Evolutionary conservation across 164 flowering plant genomes (phyloP), one percentile per base, ranked within the genome.

Genomic region (Paratinospora sagittata): DNA sequence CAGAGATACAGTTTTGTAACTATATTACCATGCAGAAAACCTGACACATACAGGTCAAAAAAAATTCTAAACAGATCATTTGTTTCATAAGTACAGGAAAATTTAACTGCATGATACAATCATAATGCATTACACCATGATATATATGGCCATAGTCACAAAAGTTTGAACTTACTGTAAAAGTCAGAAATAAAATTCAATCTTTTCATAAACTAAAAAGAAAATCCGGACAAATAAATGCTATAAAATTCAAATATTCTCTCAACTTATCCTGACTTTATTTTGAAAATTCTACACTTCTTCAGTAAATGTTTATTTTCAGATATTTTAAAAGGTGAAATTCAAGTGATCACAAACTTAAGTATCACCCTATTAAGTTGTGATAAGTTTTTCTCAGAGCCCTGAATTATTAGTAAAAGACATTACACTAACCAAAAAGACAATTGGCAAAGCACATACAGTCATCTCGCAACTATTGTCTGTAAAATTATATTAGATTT

Each of bases 1-100:
- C 61, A 78, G 64, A 26, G 73, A 64, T 27, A 66, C 34, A 49
- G 30, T 62, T 63, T 68, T 21, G 62, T 72, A 43, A 72, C 61
- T 36, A 27, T 23, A 55, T 37, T 11, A 17, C 12, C 9, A 23
- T 27, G 68, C 8, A 63, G 47, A 1, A 61, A 0, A 52, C 30
- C 26, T 2, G 39, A 60, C n/a, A 58, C 2, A 11, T 26, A 24
- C 8, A 14, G 14, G 58, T 58, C 37, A 41, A 67, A 30, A 17
- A 65, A n/a, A 6, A 61, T 9, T 27, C 19, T 12, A 37, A 2
- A 52, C 5, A n/a, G n/a, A n/a, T n/a, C n/a, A n/a, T n/a, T n/a
- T n/a, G n/a, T n/a, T n/a, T n/a, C n/a, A n/a, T n/a, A n/a, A n/a
- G n/a, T n/a, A n/a, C n/a, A 52, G 3, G 36, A 12, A 49, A 14